These are phyloP conservation scores for Solanum virginianum DNA, from an alignment of 257 asterid genomes.

Conservation along the genomic window DNA sequence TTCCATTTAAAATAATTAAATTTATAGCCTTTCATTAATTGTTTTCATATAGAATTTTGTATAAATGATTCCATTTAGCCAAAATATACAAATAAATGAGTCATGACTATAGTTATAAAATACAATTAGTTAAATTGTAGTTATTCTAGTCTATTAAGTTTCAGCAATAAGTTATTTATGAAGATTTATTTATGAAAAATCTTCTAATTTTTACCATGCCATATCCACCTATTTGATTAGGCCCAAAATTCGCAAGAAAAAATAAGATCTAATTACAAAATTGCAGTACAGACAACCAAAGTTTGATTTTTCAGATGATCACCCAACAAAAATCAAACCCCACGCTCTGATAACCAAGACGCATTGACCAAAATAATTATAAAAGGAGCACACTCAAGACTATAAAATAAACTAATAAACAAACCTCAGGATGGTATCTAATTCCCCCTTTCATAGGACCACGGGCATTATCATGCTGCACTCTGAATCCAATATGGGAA, in stretches of 20 bases:
- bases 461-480: conserved; percentile 93
- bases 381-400: neutral
- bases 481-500: conserved; percentile 80
- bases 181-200: too few species aligned
- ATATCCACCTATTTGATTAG: neutral
- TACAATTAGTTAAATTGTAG: too few species aligned
- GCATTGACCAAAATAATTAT: neutral
- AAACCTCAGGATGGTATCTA: conserved; percentile 94
- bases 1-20: too few species aligned
- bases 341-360: neutral
- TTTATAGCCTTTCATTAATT: too few species aligned
- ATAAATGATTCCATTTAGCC: too few species aligned
- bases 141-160: too few species aligned
- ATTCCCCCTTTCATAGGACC: conserved; percentile 99
- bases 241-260: neutral
- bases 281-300: neutral
- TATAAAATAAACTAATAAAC: too few species aligned
- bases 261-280: neutral
- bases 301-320: neutral
- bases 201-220: neutral
- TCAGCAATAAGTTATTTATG: too few species aligned
- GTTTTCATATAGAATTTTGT: too few species aligned
- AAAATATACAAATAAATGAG: too few species aligned
- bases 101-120: too few species aligned
- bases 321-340: neutral